Base-by-base conservation (phyloP, 768 basidiomycete genomes). In the Lactarius evosmus region DNA sequence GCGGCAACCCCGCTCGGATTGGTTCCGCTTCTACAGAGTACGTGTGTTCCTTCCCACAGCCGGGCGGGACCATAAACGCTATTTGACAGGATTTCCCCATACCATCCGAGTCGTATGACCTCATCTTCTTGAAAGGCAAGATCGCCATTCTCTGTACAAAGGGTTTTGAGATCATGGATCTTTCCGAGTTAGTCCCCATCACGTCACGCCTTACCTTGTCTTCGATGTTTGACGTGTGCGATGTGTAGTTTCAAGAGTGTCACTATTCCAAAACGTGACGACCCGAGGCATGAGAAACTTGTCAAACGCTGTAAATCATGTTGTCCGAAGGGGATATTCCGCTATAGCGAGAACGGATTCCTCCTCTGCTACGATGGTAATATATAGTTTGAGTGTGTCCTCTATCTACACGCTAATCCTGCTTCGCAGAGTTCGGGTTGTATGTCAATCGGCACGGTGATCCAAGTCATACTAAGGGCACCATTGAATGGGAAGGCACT, bases 131-230 rank as follows among this genome's bases (percentile, higher is more conserved):
- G 61, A 95, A 95, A 73, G 90, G 90, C 9, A 91, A 89, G 76
- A 90, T 99, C 66, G 95, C 91, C 4, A 91, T 99, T 61, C 82
- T 97, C 32, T 95, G 95, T 69, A 87, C 91, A 0, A 93, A 92
- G 71, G 95, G 95, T 44, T 98, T 98, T 70, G 95, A 98, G 75
- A 96, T 98, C 70, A 98, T 98, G 91, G 93, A 98, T 69, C 82
- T 98, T 46, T 85, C 86, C 27, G 92, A 95, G 91, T 96, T 78
- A 51, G 91, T 74, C 27, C 8, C 49, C 33, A 53, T 11, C 29
- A n/a, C 25, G n/a, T 9, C 7, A 6, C 34, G 19, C 11, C 1
- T 41, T n/a, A n/a, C n/a, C n/a, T n/a, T 33, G 60, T 58, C 3
- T 41, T 33, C 5, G n/a, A 41, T 62, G 58, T 32, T 49, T 51